phyloP scores from a whole-genome alignment of 2,329 filamentous ascomycete species.

The Pyricularia sp. region DNA sequence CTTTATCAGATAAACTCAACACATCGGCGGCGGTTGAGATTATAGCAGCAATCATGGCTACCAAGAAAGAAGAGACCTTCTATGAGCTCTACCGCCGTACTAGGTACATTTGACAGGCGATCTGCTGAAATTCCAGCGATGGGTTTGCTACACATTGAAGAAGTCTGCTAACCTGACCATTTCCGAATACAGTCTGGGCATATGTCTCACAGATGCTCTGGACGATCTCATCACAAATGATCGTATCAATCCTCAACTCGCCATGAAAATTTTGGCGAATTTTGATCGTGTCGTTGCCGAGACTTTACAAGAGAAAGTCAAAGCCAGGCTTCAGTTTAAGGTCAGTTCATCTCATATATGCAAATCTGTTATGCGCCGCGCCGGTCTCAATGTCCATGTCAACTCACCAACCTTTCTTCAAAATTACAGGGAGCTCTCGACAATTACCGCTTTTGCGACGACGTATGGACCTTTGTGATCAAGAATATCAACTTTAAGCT shows the following conservation, averaged over 20 bases:
- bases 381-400: not conserved
- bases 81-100: constrained; percentile 98
- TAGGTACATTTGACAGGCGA: constrained; percentile 51
- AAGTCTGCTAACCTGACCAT: constrained; percentile 8
- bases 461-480: constrained; percentile 98
- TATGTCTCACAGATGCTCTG: constrained; percentile 88
- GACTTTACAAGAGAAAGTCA: constrained; percentile 82
- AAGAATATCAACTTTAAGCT: constrained; percentile 99
- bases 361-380: not conserved
- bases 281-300: constrained; percentile 92
- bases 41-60: constrained; percentile 12
- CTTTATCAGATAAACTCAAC: not conserved
- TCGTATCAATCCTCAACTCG: constrained; percentile 92
- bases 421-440: constrained; percentile 75
- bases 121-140: not conserved
- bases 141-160: constrained; percentile 15
- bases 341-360: constrained; percentile 31
- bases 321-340: constrained; percentile 87
- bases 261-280: constrained; percentile 94
- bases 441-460: constrained; percentile 98
- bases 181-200: constrained; percentile 56
- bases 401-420: not conserved
- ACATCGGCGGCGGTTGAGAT: not conserved
- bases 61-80: constrained; percentile 34
- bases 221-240: constrained; percentile 91